Conservation (phyloP, 257 asterid genomes). For the Solanum arcanum region DNA sequence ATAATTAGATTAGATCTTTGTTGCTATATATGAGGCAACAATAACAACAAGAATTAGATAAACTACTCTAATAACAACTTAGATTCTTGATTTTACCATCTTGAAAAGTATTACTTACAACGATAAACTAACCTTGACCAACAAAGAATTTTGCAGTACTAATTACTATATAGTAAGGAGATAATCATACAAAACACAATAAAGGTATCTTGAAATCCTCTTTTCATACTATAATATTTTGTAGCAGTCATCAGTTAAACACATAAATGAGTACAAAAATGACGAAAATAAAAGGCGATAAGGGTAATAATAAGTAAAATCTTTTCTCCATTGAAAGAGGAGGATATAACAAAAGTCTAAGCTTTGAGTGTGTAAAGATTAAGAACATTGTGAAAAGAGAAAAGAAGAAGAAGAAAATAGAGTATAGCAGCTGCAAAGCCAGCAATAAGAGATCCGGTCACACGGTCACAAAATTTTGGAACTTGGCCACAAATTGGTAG, state of each 20-base stretch:
- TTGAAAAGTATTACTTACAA: background rate
- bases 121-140: background rate
- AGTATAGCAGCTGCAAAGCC: constrained; percentile 49
- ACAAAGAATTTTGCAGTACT: background rate
- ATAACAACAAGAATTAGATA: background rate
- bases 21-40: background rate
- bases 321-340: background rate
- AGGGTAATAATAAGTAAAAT: background rate
- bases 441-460: constrained; percentile 48
- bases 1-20: background rate
- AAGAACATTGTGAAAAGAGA: constrained; percentile 46
- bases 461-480: constrained; percentile 64
- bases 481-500: constrained; percentile 78
- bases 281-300: background rate
- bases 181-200: background rate
- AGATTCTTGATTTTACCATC: background rate
- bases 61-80: background rate
- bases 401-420: constrained; percentile 46
- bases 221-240: background rate
- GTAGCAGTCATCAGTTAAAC: background rate
- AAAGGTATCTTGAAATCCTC: background rate
- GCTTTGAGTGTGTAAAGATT: constrained; percentile 33
- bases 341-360: background rate
- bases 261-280: background rate
- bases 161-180: background rate